These are phyloP conservation scores for Prunus yedoensis DNA, from an alignment of 331 rosid species.

Conservation along the genomic window DNA sequence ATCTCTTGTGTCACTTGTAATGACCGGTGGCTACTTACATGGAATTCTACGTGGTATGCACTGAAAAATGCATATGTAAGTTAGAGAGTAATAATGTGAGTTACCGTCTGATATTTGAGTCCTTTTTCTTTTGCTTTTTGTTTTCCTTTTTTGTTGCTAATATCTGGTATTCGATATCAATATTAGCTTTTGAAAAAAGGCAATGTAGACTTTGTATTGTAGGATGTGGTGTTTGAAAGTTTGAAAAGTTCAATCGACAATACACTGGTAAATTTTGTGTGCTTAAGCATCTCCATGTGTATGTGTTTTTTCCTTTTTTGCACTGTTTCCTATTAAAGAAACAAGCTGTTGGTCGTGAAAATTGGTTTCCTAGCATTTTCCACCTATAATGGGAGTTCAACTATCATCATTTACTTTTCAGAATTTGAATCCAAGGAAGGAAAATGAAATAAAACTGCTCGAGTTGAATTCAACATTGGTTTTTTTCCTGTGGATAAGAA, in stretches of 20 bases:
- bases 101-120: neutral
- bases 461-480: too few species aligned
- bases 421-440: too few species aligned
- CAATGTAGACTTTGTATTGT: neutral
- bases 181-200: slow-evolving; percentile 10
- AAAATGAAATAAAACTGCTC: too few species aligned
- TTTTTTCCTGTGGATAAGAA: too few species aligned
- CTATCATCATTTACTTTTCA: too few species aligned
- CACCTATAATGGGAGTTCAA: neutral
- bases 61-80: slow-evolving; percentile 35
- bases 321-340: neutral
- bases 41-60: slow-evolving; percentile 82
- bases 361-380: neutral
- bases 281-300: neutral
- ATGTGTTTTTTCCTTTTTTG: neutral
- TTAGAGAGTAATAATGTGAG: neutral
- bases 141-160: neutral
- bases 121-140: neutral
- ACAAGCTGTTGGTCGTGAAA: neutral
- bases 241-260: neutral
- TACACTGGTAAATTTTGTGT: neutral
- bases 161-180: neutral
- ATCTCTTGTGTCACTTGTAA: slow-evolving; percentile 75
- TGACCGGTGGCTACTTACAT: slow-evolving; percentile 94
- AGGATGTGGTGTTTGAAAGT: slow-evolving; percentile 1